phyloP scores from a whole-genome alignment of 805 yeast species.

The Wickerhamiella australiensis region DNA sequence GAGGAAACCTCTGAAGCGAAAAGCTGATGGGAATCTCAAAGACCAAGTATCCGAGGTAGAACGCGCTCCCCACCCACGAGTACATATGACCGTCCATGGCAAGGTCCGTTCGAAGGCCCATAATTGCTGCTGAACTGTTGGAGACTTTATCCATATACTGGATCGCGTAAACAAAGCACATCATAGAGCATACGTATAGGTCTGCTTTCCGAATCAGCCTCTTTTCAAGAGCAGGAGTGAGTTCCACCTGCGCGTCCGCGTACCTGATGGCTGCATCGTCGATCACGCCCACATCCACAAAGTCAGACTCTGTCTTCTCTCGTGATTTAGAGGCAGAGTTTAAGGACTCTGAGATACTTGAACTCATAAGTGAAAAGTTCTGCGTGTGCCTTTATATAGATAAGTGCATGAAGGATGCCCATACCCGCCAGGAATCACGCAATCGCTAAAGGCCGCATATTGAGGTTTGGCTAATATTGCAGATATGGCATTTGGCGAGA shows the following conservation, averaged over 20 bases:
- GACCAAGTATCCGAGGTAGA: slow-evolving; percentile 51
- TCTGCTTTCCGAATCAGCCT: slow-evolving; percentile 39
- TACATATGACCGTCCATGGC: slow-evolving; percentile 35
- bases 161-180: slow-evolving; percentile 38
- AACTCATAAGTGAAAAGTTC: too few species aligned
- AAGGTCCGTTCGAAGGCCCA: slow-evolving; percentile 38
- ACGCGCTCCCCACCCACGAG: slow-evolving; percentile 44
- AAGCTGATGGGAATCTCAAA: slow-evolving; percentile 41
- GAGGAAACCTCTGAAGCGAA: slow-evolving; percentile 43
- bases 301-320: neutral
- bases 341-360: neutral
- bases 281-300: neutral
- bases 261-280: slow-evolving; percentile 13
- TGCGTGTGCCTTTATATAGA: neutral
- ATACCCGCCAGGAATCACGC: neutral
- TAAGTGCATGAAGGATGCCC: neutral
- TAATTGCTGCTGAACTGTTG: slow-evolving; percentile 39
- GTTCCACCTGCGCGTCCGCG: neutral
- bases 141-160: slow-evolving; percentile 53
- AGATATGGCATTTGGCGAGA: too few species aligned
- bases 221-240: neutral
- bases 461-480: too few species aligned
- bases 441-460: too few species aligned
- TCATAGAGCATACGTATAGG: slow-evolving; percentile 38
- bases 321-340: neutral